phyloP scores from a whole-genome alignment of 768 basidiomycete species.

The Leccinum barrowsii region DNA sequence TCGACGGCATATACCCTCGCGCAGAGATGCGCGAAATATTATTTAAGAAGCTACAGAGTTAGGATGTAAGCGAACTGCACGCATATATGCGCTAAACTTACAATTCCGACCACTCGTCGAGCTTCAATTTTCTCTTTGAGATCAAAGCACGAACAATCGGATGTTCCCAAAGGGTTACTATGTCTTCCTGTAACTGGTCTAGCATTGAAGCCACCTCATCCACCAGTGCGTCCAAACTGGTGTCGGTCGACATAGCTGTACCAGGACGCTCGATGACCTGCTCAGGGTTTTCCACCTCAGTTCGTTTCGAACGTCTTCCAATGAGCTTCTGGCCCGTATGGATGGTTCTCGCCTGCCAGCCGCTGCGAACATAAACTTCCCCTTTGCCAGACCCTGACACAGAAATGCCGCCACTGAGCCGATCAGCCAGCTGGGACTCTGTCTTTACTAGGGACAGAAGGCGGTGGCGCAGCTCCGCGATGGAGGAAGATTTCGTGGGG shows the following conservation, averaged over 20 bases:
- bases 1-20: slow-evolving; percentile 68
- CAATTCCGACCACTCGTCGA: slow-evolving; percentile 91
- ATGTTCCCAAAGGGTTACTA: slow-evolving; percentile 70
- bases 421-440: slow-evolving; percentile 63
- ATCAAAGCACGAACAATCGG: slow-evolving; percentile 68
- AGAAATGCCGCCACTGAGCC: slow-evolving; percentile 69
- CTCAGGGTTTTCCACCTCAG: slow-evolving; percentile 25
- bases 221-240: slow-evolving; percentile 51
- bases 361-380: slow-evolving; percentile 71
- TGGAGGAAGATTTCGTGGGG: slow-evolving; percentile 28
- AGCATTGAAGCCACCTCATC: slow-evolving; percentile 62
- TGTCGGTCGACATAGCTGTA: slow-evolving; percentile 28
- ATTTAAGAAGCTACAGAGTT: slow-evolving; percentile 58
- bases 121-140: slow-evolving; percentile 61
- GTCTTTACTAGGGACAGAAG: slow-evolving; percentile 58
- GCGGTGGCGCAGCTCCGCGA: slow-evolving; percentile 55
- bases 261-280: slow-evolving; percentile 26
- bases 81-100: slow-evolving; percentile 42
- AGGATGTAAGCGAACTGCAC: slow-evolving; percentile 2
- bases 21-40: slow-evolving; percentile 71
- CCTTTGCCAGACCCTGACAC: slow-evolving; percentile 76
- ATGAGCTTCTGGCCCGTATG: slow-evolving; percentile 43
- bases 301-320: slow-evolving; percentile 27
- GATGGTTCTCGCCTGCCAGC: slow-evolving; percentile 74
- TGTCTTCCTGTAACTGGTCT: slow-evolving; percentile 55